Base-by-base conservation (phyloP, 2,329 filamentous ascomycete species). In the Neurospora crassa region DNA sequence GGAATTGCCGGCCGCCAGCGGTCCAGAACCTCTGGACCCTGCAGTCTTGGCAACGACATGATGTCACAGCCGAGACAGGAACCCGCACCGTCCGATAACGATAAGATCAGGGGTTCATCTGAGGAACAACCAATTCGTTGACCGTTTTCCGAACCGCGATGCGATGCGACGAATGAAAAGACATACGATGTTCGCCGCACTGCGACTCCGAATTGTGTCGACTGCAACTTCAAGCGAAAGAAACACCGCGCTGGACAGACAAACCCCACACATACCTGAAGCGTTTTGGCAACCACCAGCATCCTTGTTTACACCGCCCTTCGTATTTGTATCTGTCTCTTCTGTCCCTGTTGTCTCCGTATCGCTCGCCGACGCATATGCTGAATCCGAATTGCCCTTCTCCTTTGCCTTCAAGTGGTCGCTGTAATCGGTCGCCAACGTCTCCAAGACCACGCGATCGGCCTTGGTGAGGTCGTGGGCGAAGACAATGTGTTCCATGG, bases 401-500 rank as follows among this genome's bases (percentile, higher is more conserved):
- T 40, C 40, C 4, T 68, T 68, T 37, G 20, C 18, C 3, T 68
- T 68, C 37, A 40, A 12, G 1, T 63, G 68, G 14, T 69, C 68
- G 34, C n/a, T 42, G 18, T 43, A 45, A 8, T 69, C 68, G 20
- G 20, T 45, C 43, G 42, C 45, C 43, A 69, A 41, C 14, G 68
- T 37, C 20, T 53, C 20, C 16, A 69, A 47, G 40, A 69, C 68
- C 12, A 53, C 41, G n/a, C 68, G 68, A 18, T 69, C 68, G 41
- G 68, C 68, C 45, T 40, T 69, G 16, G 68, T 53, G 18, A 69
- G 45, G n/a, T 69, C 42, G 41, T 53, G 42, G 2, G 45, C 68
- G 4, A 69, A 53, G 43, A 69, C 68, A 34, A 69, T 63, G 37
- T 63, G 41, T 10, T 69, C 68, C 68, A 69, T 69, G 7, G 6